A percentile compares a stretch with the other conserved stretches of the same genome.
Evolutionary conservation across 176 grass and related monocot species (phyloP).

Genomic region (Phoenix dactylifera): DNA sequence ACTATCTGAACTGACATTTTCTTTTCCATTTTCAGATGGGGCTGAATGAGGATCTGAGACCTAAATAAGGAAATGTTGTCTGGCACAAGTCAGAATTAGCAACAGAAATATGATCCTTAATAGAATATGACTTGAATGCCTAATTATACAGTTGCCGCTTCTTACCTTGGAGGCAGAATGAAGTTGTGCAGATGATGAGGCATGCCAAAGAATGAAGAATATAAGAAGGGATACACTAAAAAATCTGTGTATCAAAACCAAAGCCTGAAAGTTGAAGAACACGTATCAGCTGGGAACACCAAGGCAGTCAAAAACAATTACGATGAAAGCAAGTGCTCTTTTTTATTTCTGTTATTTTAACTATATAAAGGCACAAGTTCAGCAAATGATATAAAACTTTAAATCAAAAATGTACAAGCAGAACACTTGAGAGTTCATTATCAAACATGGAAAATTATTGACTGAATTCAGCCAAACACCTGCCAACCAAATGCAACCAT

Average conservation of each 20-base stretch:
- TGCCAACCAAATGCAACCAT: too few relatives aligned
- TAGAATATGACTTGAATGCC: too few relatives aligned
- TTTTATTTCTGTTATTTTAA: too few relatives aligned
- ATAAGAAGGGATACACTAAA: slow-evolving; percentile 78
- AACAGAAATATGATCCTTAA: too few relatives aligned
- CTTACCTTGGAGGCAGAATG: slow-evolving; percentile 40
- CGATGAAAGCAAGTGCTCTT: too few relatives aligned
- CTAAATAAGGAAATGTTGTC: not conserved
- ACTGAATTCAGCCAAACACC: too few relatives aligned
- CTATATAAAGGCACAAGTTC: too few relatives aligned
- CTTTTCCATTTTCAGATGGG: not conserved
- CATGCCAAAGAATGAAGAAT: slow-evolving; percentile 83
- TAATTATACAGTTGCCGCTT: not conserved
- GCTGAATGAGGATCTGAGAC: slow-evolving; percentile 1
- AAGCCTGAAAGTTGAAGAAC: slow-evolving; percentile 52
- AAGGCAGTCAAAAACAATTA: not conserved
- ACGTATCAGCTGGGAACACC: not conserved
- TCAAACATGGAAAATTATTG: too few relatives aligned
- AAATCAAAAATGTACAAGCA: too few relatives aligned
- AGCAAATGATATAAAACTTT: too few relatives aligned
- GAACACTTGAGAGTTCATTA: too few relatives aligned
- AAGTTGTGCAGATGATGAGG: slow-evolving; percentile 35
- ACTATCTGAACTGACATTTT: slow-evolving; percentile 41
- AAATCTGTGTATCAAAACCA: slow-evolving; percentile 84
- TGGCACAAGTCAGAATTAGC: not conserved